Percentiles rank a stretch among this genome's conserved stretches.
Conservation (phyloP, 306 rosid genomes). For the Rubus parviflorus region DNA sequence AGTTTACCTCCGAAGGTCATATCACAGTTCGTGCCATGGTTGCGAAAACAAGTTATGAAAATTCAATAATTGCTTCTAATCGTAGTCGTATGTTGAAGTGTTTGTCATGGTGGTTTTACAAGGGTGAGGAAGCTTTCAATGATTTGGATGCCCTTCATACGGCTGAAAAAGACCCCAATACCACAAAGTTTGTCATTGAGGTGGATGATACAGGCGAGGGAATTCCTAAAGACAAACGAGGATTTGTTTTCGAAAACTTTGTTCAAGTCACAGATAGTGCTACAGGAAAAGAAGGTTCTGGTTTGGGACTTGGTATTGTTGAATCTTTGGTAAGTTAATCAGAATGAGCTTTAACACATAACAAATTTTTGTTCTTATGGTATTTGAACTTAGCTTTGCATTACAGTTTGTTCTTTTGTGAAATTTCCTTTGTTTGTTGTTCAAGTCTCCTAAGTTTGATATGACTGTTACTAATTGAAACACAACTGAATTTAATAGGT, state of each 20-base stretch:
- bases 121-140: constrained; percentile 25
- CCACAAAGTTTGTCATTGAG: constrained; percentile 67
- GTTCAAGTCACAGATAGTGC: constrained; percentile 71
- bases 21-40: constrained; percentile 63
- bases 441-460: too few relatives aligned
- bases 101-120: constrained; percentile 28
- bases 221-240: constrained; percentile 70
- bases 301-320: constrained; percentile 91
- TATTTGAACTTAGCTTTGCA: too few relatives aligned
- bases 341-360: too few relatives aligned
- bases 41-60: constrained; percentile 42
- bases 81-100: constrained; percentile 21
- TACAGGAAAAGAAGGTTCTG: constrained; percentile 72
- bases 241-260: constrained; percentile 68
- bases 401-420: too few relatives aligned
- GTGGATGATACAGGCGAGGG: constrained; percentile 88
- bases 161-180: constrained; percentile 29
- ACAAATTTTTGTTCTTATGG: too few relatives aligned
- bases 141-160: constrained; percentile 33
- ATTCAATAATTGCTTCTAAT: constrained; percentile 39
- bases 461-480: too few relatives aligned
- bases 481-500: constrained; percentile 39
- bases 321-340: constrained; percentile 59
- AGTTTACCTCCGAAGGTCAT: constrained; percentile 69
- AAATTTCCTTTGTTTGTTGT: too few relatives aligned